Base-by-base conservation (phyloP, 225 moss, liverwort and hornwort species). In the Sphagnum tenellum region DNA sequence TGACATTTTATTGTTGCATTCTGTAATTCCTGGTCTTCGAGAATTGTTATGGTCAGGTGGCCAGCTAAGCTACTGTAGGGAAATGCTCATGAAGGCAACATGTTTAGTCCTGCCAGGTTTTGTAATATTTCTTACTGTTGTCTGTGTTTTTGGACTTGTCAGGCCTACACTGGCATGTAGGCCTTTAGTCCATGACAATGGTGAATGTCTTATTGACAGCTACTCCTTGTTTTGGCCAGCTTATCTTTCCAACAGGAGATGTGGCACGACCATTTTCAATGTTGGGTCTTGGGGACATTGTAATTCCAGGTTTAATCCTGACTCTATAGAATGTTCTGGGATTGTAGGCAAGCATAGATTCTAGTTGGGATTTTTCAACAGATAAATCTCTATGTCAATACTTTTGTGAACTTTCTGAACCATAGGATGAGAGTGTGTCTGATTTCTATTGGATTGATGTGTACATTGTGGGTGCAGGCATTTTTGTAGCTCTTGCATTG, bases 261-360 rank as follows among this genome's bases (percentile, higher is more conserved):
- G 45, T 69, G 44, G 12, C 77, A 48, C 84, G 93, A 70, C 98
- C 98, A 49, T 99, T 86, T 69, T 98, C 98, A 46, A 98, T 98
- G 98, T 78, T 98, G 67, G 98, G 98, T 55, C 90, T 98, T 46
- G 98, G 98, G 70, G 98, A 99, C 82, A 93, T 99, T 75, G 98
- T 99, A 11, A 99, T 99, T 81, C 98, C 98, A 84, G 98, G 98
- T 93, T 57, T 67, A 29, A 29, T 29, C 29, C 29, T 29, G 29
- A 29, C 29, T 29, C 29, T 29, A 29, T 29, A 29, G n/a, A 29
- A 29, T 29, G 0, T 29, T 1, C 29, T 29, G 29, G 29, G 29
- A 29, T 29, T 29, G 29, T 29, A 29, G 29, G 29, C 29, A 29
- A 29, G 29, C 29, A 29, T 29, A 29, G 29, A 29, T 29, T 29